Conservation (phyloP, 306 rosid species). For the Ochetophila trinervis region DNA sequence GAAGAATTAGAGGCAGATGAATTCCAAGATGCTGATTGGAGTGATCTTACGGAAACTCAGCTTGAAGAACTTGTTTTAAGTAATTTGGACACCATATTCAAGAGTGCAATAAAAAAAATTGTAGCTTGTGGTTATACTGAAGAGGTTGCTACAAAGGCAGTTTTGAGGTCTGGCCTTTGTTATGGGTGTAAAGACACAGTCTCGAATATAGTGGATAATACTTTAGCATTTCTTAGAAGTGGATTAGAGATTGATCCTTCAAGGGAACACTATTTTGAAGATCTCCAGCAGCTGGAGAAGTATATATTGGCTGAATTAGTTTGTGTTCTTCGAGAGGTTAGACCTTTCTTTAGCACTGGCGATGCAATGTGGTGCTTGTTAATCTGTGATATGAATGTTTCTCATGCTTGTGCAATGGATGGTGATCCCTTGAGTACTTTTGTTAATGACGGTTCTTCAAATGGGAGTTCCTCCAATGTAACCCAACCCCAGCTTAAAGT, state of each 20-base stretch:
- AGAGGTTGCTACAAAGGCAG: constrained; percentile 70
- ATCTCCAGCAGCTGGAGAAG: constrained; percentile 78
- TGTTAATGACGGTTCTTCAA: constrained; percentile 36
- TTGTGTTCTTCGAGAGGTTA: constrained; percentile 83
- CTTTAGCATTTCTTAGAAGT: constrained; percentile 64
- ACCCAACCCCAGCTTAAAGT: constrained; percentile 45
- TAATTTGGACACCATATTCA: constrained; percentile 66
- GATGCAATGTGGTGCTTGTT: constrained; percentile 98
- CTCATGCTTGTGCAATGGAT: constrained; percentile 87
- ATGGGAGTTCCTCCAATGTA: constrained; percentile 37
- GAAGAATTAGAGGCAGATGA: constrained; percentile 64
- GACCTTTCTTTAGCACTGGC: constrained; percentile 82
- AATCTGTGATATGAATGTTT: constrained; percentile 78
- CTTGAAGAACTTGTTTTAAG: constrained; percentile 75
- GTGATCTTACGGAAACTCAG: constrained; percentile 71
- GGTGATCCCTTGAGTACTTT: constrained; percentile 46
- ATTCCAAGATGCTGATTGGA: constrained; percentile 77
- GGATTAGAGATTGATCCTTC: constrained; percentile 79
- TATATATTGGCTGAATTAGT: constrained; percentile 82
- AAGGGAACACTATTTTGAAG: constrained; percentile 68
- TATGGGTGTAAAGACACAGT: constrained; percentile 80
- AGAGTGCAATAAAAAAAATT: constrained; percentile 68
- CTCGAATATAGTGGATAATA: constrained; percentile 75
- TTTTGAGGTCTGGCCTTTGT: constrained; percentile 78
- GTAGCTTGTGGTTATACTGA: constrained; percentile 68